These are phyloP conservation scores for Calonectria hongkongensis DNA, from an alignment of 2,329 filamentous ascomycete species.

Conservation along the genomic window DNA sequence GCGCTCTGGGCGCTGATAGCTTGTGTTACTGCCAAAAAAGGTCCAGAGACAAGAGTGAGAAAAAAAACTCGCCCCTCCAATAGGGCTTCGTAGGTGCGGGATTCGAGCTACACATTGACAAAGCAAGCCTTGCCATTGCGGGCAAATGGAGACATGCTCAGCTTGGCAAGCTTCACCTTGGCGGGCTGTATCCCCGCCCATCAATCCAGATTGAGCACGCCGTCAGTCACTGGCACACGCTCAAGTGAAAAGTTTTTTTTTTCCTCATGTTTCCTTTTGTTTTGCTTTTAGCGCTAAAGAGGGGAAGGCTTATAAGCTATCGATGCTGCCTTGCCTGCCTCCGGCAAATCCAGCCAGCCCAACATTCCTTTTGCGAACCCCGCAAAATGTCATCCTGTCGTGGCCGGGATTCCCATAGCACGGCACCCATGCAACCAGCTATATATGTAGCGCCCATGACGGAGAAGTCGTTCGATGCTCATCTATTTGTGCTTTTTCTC, in stretches of 20 bases:
- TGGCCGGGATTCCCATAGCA: slow-evolving; percentile 9
- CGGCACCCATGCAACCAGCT: neutral
- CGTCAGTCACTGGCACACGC: neutral
- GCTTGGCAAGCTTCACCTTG: neutral
- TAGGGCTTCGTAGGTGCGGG: neutral
- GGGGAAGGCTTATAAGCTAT: slow-evolving; percentile 2
- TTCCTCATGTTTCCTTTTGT: neutral
- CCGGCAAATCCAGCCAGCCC: too few species aligned
- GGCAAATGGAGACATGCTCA: neutral
- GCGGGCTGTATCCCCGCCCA: neutral
- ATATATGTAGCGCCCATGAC: slow-evolving; percentile 21
- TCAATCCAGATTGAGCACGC: slow-evolving; percentile 16
- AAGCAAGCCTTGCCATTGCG: slow-evolving; percentile 5
- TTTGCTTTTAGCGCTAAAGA: neutral
- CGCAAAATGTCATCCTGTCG: slow-evolving; percentile 17
- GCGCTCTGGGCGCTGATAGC: neutral
- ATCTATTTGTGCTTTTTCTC: slow-evolving; percentile 18
- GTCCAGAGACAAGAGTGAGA: neutral
- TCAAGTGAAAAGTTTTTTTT: slow-evolving; percentile 2
- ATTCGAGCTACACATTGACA: neutral
- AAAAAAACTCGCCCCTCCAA: neutral
- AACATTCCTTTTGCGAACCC: slow-evolving; percentile 20
- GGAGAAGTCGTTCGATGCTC: neutral
- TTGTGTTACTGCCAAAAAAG: neutral
- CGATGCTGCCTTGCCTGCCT: neutral